phyloP scores from a whole-genome alignment of 805 yeast genomes.

The Metschnikowia bowlesiae region DNA sequence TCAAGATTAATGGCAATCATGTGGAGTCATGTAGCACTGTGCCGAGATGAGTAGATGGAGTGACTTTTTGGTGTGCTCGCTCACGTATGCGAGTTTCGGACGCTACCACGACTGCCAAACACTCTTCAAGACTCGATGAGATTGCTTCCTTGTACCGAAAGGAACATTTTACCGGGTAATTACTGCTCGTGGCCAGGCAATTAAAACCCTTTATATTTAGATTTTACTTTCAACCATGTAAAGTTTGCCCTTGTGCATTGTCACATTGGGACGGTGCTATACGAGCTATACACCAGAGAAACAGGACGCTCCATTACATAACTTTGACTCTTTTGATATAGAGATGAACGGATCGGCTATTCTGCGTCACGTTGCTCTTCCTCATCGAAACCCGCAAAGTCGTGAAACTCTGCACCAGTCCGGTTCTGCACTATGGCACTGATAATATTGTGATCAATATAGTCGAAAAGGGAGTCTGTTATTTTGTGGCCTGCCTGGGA shows the following conservation, averaged over 20 bases:
- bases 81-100: slow-evolving; percentile 1
- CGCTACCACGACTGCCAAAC: slow-evolving; percentile 2
- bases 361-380: not conserved
- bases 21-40: not conserved
- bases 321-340: no score
- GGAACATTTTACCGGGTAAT: not conserved
- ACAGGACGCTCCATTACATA: no score
- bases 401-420: slow-evolving; percentile 22
- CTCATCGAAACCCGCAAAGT: slow-evolving; percentile 8
- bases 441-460: slow-evolving; percentile 45
- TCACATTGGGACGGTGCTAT: no score
- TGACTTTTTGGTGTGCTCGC: not conserved
- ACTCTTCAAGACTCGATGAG: not conserved
- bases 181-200: no score
- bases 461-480: slow-evolving; percentile 34
- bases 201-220: no score
- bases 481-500: slow-evolving; percentile 13
- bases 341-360: not conserved
- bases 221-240: no score
- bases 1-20: slow-evolving; percentile 43
- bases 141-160: not conserved
- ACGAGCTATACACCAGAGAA: no score
- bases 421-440: slow-evolving; percentile 39
- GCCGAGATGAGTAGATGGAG: not conserved
- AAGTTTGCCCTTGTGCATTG: no score